Percentiles rank a stretch among this genome's conserved stretches.
These are phyloP conservation scores for Salvia sclarea DNA, from an alignment of 305 asterid species.

Conservation along the genomic window DNA sequence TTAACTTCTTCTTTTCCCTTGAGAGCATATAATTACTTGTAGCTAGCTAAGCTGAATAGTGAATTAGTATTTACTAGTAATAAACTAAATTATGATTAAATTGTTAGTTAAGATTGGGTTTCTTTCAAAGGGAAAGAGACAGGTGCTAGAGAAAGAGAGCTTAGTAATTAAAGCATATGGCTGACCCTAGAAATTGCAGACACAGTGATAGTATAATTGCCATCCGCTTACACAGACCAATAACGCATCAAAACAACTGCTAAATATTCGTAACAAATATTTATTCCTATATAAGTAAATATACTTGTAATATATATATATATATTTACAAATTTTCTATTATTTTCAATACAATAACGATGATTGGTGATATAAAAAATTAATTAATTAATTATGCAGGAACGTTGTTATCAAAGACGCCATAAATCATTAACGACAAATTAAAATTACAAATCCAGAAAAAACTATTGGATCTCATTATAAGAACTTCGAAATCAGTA, in stretches of 20 bases:
- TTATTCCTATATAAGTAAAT: neutral
- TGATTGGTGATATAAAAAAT: neutral
- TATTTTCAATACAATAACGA: neutral
- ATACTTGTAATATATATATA: no score
- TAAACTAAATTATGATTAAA: conserved; percentile 17
- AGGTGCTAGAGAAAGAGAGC: conserved; percentile 25
- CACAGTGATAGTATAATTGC: conserved; percentile 33
- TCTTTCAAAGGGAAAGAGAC: conserved; percentile 32
- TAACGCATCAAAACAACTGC: conserved; percentile 31
- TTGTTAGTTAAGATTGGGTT: conserved; percentile 29
- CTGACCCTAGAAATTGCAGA: conserved; percentile 51
- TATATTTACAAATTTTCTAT: no score
- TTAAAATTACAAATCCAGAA: conserved; percentile 20
- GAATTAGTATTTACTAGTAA: neutral
- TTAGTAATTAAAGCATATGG: conserved; percentile 40
- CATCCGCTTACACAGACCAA: conserved; percentile 33
- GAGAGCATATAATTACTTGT: neutral
- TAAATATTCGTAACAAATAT: neutral
- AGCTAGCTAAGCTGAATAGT: neutral
- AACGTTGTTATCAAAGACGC: conserved; percentile 12
- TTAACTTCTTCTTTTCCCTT: conserved; percentile 7
- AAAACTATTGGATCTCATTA: conserved; percentile 37
- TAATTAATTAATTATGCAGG: neutral
- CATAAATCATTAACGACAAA: conserved; percentile 17
- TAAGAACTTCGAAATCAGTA: neutral